Percentiles rank a stretch among this genome's conserved stretches.
phyloP scores from a whole-genome alignment of 306 rosid genomes.

The Rosa lucieae region DNA sequence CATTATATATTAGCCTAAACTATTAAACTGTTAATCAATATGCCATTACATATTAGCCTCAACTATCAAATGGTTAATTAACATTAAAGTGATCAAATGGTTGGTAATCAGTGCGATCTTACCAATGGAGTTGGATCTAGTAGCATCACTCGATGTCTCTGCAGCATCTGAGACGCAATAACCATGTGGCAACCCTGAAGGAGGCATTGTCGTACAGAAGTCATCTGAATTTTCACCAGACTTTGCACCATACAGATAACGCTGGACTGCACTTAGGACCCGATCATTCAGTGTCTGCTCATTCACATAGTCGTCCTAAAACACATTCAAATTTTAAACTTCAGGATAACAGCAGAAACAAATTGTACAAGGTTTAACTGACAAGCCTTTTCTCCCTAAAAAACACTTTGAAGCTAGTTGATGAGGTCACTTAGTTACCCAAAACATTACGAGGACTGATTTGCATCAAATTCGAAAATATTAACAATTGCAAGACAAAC shows the following conservation, averaged over 20 bases:
- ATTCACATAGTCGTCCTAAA: slow-evolving; percentile 45
- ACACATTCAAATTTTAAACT: slow-evolving; percentile 15
- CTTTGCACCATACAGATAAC: not conserved
- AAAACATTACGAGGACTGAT: slow-evolving; percentile 14
- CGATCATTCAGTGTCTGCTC: slow-evolving; percentile 26
- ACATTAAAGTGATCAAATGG: not conserved
- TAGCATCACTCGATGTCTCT: not conserved
- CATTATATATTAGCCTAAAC: not conserved
- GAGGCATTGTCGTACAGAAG: not conserved
- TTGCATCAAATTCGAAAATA: not conserved
- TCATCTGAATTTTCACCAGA: slow-evolving; percentile 12
- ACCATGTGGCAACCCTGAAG: slow-evolving; percentile 19
- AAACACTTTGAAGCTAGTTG: not conserved
- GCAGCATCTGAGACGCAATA: not conserved
- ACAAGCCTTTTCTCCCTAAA: not conserved
- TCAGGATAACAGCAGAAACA: not conserved
- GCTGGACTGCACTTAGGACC: slow-evolving; percentile 12
- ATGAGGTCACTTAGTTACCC: not conserved
- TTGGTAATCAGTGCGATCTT: not conserved
- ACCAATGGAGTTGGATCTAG: not conserved
- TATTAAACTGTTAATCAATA: not conserved
- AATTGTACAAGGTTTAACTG: slow-evolving; percentile 2
- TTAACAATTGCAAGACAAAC: not conserved
- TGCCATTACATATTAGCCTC: not conserved
- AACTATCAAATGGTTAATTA: slow-evolving; percentile 1